Base-by-base conservation (phyloP, 345 rosid species). In the Carallia brachiata region DNA sequence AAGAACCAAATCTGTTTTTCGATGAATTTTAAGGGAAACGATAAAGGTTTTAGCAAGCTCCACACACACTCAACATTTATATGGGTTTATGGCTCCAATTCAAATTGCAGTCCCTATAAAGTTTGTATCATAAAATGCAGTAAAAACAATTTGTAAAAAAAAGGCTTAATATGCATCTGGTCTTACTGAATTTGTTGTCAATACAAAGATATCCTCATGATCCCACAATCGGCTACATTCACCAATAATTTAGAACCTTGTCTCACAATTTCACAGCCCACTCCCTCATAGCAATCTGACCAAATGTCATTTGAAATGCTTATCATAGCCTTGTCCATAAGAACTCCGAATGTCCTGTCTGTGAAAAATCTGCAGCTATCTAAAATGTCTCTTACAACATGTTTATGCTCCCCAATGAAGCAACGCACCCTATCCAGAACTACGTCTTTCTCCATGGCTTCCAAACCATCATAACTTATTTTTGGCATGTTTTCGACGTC, bases 401-500 rank as follows among this genome's bases (percentile, higher is more conserved):
- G 27, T 54, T 7, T 54, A 18, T 52, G 37, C n/a, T 48, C 47
- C 13, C 57, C 58, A 1, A 4, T 30, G 58, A 65, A 65, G 69
- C 50, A 65, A 36, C 30, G 30, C 30, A 55, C 31, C 3, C 50
- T 74, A 44, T 68, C 77, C 2, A 74, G 48, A 65, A 68, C 62
- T 19, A 74, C 57, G 6, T 69, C 40, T 23, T 23, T 23, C 23
- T 23, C 23, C 23, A 23, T 23, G 23, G 23, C 23, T 23, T 23
- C 23, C 23, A 23, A 23, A 23, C 23, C 23, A 23, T 23, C 23
- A 23, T 23, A 23, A 23, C 23, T 23, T 23, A 23, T 23, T 23
- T 23, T 23, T 0, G 0, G 23, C 23, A 23, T 0, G 23, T 23
- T 23, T 23, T 23, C 23, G 23, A 23, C 23, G 0, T 23, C 23